These are phyloP conservation scores for Penicillium glabrum DNA, from an alignment of 2,329 filamentous ascomycete genomes.

Conservation along the genomic window DNA sequence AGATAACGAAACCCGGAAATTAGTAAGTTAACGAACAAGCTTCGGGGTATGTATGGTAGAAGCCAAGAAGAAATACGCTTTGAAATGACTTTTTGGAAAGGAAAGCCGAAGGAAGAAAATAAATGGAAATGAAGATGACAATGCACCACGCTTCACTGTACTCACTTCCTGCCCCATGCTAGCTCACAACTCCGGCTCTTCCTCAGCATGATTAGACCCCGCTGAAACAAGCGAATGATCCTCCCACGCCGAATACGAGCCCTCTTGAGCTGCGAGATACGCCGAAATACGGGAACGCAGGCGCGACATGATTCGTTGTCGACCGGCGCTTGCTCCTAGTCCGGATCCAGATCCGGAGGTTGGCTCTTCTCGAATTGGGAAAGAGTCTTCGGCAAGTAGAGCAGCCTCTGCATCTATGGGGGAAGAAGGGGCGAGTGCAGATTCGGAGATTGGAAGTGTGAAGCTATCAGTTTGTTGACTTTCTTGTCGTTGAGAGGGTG, in stretches of 20 bases:
- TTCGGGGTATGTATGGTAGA: background rate
- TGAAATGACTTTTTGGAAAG: background rate
- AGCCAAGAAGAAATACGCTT: background rate
- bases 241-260: constrained; percentile 45
- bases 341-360: background rate
- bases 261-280: constrained; percentile 43
- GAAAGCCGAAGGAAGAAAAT: background rate
- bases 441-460: constrained; percentile 22
- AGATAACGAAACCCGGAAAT: background rate
- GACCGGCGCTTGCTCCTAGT: background rate
- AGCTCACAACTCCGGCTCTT: constrained; percentile 44
- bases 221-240: constrained; percentile 45
- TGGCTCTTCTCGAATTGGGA: background rate
- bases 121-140: background rate
- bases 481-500: constrained; percentile 9
- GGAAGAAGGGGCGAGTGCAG: constrained; percentile 11
- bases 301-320: constrained; percentile 16
- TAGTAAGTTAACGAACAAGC: background rate
- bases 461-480: constrained; percentile 19
- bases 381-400: background rate
- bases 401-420: background rate
- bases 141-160: background rate
- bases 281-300: constrained; percentile 29
- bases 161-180: background rate
- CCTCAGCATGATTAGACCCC: constrained; percentile 42